These are phyloP conservation scores for Umbellularia californica DNA, from an alignment of 164 flowering plant genomes.

Conservation along the genomic window DNA sequence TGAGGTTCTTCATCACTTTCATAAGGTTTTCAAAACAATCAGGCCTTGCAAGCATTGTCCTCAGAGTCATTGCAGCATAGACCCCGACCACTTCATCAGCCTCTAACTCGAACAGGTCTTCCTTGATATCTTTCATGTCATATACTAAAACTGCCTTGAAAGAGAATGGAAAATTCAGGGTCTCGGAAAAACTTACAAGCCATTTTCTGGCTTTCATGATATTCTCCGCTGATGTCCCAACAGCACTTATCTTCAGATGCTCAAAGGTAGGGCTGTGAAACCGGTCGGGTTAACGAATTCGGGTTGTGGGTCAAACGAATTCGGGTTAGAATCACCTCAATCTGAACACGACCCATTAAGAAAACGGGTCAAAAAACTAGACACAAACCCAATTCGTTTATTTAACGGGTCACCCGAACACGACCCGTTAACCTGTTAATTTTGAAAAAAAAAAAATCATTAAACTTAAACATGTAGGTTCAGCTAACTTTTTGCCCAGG, in stretches of 20 bases:
- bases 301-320: too few species aligned
- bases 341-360: too few species aligned
- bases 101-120: slow-evolving; percentile 35
- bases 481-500: too few species aligned
- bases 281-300: too few species aligned
- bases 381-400: too few species aligned
- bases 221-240: slow-evolving; percentile 20
- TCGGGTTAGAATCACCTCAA: too few species aligned
- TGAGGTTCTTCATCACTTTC: slow-evolving; percentile 28
- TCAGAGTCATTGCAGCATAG: slow-evolving; percentile 11
- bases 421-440: too few species aligned
- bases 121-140: slow-evolving; percentile 30
- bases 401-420: too few species aligned
- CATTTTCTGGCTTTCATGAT: slow-evolving; percentile 31
- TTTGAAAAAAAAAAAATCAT: too few species aligned
- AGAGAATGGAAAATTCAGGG: slow-evolving; percentile 32
- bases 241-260: slow-evolving; percentile 42
- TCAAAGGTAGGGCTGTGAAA: too few species aligned
- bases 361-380: too few species aligned
- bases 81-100: slow-evolving; percentile 37
- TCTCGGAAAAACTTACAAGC: slow-evolving; percentile 29
- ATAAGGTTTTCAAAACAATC: background rate
- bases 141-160: slow-evolving; percentile 26
- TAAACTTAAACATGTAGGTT: too few species aligned
- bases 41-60: slow-evolving; percentile 8